Conservation (phyloP, 345 rosid species). For the Lepidium didymum region DNA sequence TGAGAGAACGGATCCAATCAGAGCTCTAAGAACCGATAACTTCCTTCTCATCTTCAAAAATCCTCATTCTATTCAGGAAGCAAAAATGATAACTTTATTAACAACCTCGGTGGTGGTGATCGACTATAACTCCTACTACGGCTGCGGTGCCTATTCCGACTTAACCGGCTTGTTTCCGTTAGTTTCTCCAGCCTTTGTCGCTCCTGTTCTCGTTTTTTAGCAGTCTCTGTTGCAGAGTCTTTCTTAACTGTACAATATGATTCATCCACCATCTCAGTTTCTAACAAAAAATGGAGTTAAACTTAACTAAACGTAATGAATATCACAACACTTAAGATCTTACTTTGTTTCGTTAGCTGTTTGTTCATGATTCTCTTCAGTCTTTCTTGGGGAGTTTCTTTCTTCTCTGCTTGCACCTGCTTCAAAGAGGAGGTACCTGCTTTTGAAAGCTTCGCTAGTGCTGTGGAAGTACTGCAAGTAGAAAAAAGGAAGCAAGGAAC, state of each 20-base stretch:
- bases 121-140: conserved; percentile 82
- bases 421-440: conserved; percentile 44
- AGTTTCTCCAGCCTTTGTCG: conserved; percentile 80
- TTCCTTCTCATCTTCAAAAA: conserved; percentile 23
- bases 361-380: conserved; percentile 93
- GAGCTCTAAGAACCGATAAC: conserved; percentile 1
- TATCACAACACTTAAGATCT: conserved; percentile 1
- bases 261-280: conserved; percentile 4
- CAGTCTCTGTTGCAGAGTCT: conserved; percentile 86
- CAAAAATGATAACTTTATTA: conserved; percentile 23
- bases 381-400: conserved; percentile 98
- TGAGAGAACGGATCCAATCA: neutral
- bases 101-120: conserved; percentile 88
- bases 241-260: conserved; percentile 63
- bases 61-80: conserved; percentile 13
- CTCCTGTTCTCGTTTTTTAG: conserved; percentile 94
- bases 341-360: conserved; percentile 94
- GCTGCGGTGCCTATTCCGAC: conserved; percentile 61
- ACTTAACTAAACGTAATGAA: neutral
- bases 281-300: neutral
- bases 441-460: conserved; percentile 75
- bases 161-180: conserved; percentile 79
- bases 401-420: conserved; percentile 61
- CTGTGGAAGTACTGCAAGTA: conserved; percentile 53
- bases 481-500: neutral